Evolutionary conservation across 2,329 filamentous ascomycete species (phyloP), one percentile per base, ranked within the genome.

Genomic region (Dactylellina cionopaga): DNA sequence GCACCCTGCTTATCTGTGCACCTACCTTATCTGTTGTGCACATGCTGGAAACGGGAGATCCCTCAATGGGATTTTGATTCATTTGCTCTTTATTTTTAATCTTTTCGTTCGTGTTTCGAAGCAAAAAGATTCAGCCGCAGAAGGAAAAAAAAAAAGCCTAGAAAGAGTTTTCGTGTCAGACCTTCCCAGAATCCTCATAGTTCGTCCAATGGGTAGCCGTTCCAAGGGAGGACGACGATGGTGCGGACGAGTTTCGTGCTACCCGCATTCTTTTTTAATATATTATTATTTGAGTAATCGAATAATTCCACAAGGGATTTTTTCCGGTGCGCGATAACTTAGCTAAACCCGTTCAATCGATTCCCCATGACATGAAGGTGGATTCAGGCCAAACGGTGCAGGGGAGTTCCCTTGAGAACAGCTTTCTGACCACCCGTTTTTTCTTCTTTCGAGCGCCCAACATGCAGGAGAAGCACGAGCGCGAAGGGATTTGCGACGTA

Each of bases 1-100:
- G n/a, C n/a, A n/a, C n/a, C n/a, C n/a, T n/a, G 25, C 62, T 58
- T 66, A 66, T 66, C 62, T 56, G n/a, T n/a, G 51, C 62, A 66
- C 62, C 52, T 66, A 49, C 62, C 51, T 66, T 66, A 66, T 66
- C 62, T 58, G 62, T 49, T 10, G 13, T 31, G 54, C 24, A 44
- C 37, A 58, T 33, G 19, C 37, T 35, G 11, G 33, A 58, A 15
- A 17, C 27, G 17, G 37, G 24, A 35, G 3, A 5, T 2, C 7
- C 3, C 5, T 19, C 10, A 43, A 43, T 7, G 15, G 22, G n/a
- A n/a, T n/a, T n/a, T n/a, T n/a, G n/a, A n/a, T 19, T 43, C 15
- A n/a, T 43, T 43, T 19, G 39, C 39, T 5, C 15, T 17, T 43
- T 19, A 19, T 5, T n/a, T 43, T 43, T 43, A 43, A 43, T n/a